Conservation (phyloP, 768 basidiomycete genomes). For the Tricholomella constricta region DNA sequence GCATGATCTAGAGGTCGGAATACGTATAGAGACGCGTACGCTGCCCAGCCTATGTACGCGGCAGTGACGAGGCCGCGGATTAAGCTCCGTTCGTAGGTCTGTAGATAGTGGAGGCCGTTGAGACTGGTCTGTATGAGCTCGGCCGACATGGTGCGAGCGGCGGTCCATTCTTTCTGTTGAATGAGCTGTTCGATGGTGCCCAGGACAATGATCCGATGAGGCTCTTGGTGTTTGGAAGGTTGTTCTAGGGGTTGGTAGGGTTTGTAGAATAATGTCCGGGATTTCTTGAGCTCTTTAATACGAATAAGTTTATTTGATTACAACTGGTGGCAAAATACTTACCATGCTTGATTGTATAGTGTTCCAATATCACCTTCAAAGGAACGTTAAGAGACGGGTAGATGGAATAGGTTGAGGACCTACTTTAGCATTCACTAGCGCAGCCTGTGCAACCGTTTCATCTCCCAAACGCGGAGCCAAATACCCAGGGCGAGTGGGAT, state of each 20-base stretch:
- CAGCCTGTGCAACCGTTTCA: slow-evolving; percentile 50
- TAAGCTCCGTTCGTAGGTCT: slow-evolving; percentile 80
- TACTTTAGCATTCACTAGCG: slow-evolving; percentile 68
- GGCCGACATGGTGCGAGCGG: slow-evolving; percentile 50
- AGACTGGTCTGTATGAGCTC: slow-evolving; percentile 56
- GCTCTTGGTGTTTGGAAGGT: slow-evolving; percentile 18
- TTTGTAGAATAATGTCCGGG: slow-evolving; percentile 60
- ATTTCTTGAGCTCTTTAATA: slow-evolving; percentile 59
- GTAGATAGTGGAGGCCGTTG: slow-evolving; percentile 72
- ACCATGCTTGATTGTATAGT: slow-evolving; percentile 81
- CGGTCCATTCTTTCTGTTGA: slow-evolving; percentile 39
- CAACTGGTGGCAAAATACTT: slow-evolving; percentile 19
- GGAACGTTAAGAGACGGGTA: not conserved
- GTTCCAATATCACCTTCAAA: slow-evolving; percentile 67
- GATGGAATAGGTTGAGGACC: not conserved
- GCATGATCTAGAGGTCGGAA: slow-evolving; percentile 41
- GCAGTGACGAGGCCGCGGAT: slow-evolving; percentile 68
- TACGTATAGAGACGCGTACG: slow-evolving; percentile 62
- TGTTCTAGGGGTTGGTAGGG: slow-evolving; percentile 55
- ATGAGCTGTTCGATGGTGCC: slow-evolving; percentile 50
- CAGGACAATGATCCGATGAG: slow-evolving; percentile 38
- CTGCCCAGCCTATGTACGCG: slow-evolving; percentile 81
- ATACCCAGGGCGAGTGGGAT: slow-evolving; percentile 61
- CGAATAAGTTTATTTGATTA: too few species aligned
- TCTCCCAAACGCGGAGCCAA: slow-evolving; percentile 49